These are phyloP conservation scores for Citeromyces siamensis DNA, from an alignment of 1,139 yeast genomes.

Conservation along the genomic window DNA sequence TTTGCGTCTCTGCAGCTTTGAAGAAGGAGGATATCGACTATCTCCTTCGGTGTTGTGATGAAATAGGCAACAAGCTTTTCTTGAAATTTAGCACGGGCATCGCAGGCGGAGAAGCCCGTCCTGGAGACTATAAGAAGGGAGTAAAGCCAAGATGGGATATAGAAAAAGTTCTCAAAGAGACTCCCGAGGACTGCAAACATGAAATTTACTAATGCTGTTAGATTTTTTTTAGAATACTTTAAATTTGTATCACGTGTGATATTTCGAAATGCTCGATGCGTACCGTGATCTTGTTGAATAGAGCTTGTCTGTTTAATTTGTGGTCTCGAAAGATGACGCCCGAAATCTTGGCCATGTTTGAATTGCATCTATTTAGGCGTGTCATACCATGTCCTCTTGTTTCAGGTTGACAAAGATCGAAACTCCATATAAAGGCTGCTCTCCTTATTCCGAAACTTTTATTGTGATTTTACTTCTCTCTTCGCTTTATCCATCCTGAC, in stretches of 20 bases:
- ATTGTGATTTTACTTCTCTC: too few species aligned
- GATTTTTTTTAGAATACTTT: not conserved
- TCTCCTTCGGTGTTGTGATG: constrained; percentile 58
- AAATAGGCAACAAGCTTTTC: constrained; percentile 66
- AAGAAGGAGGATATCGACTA: constrained; percentile 90
- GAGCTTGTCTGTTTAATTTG: not conserved
- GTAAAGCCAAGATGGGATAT: constrained; percentile 63
- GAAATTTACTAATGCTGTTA: constrained; percentile 20
- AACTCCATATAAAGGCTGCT: too few species aligned
- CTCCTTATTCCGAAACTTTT: too few species aligned
- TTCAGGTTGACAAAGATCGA: too few species aligned
- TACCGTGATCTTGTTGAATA: not conserved
- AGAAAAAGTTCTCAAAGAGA: constrained; percentile 62
- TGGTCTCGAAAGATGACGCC: not conserved
- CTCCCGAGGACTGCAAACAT: constrained; percentile 59
- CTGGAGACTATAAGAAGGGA: constrained; percentile 35
- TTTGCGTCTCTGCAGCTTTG: constrained; percentile 85
- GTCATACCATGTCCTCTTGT: too few species aligned
- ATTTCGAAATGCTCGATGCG: constrained; percentile 2
- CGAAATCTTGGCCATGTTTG: too few species aligned
- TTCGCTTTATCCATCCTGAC: too few species aligned
- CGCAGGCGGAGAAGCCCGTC: constrained; percentile 50
- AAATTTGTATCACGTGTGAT: not conserved
- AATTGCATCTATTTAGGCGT: too few species aligned
- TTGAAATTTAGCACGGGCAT: constrained; percentile 71